phyloP scores from a whole-genome alignment of 1,284 basidiomycete species.

The Cronartium quercuum region DNA sequence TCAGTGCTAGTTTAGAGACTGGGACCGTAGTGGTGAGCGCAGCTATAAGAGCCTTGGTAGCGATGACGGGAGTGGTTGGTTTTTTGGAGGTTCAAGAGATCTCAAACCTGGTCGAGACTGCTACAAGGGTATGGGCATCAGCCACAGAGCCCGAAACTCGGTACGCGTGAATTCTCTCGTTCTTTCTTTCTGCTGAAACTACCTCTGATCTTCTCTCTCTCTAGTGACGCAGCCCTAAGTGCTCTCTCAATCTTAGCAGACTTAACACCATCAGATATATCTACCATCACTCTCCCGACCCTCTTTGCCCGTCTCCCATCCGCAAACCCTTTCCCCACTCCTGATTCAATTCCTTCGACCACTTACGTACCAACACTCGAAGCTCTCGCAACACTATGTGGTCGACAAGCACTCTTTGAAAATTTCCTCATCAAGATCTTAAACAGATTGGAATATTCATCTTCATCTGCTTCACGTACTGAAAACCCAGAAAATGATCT shows the following conservation, averaged over 20 bases:
- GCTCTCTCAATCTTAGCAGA: conserved; percentile 64
- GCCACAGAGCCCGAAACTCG: conserved; percentile 10
- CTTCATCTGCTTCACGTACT: conserved; percentile 52
- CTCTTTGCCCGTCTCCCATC: conserved; percentile 62
- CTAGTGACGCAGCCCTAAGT: conserved; percentile 63
- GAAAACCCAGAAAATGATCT: conserved; percentile 31
- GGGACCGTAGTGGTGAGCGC: background rate
- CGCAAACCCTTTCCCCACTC: background rate
- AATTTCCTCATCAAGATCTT: conserved; percentile 70
- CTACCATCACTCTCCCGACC: conserved; percentile 69
- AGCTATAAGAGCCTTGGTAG: conserved; percentile 11
- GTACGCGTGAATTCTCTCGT: background rate
- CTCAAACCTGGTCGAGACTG: background rate
- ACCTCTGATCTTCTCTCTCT: conserved; percentile 17
- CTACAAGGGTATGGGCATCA: conserved; percentile 11
- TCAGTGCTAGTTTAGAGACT: conserved; percentile 13
- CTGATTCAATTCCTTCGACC: conserved; percentile 44
- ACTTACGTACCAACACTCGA: conserved; percentile 63
- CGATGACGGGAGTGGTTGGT: conserved; percentile 9
- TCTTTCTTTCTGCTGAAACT: background rate
- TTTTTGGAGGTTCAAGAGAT: conserved; percentile 9
- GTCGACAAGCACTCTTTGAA: conserved; percentile 72
- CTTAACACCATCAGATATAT: conserved; percentile 62
- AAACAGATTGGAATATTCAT: conserved; percentile 67
- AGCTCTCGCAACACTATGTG: conserved; percentile 68